Base-by-base conservation (phyloP, 140 eudicot species). In the Senecio squalidus region DNA sequence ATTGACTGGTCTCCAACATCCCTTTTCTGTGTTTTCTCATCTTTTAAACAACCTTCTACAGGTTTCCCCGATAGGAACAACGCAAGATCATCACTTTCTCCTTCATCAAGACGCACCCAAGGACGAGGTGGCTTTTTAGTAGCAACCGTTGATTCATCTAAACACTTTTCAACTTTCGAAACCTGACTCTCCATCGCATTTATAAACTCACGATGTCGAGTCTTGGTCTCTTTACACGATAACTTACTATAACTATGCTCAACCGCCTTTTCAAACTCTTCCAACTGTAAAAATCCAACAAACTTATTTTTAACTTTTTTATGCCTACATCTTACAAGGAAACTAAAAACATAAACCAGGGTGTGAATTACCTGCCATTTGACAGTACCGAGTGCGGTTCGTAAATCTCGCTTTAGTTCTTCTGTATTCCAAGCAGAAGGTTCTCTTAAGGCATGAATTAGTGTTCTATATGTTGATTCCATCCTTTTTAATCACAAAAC, bases 391-490 rank as follows among this genome's bases (percentile, higher is more conserved):
- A 83, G 94, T 34, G 94, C 77, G 16, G 86, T 81, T 2, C 74
- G 85, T 28, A 91, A 72, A 60, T 85, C 95, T 50, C 97, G 80
- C 16, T 76, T 76, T 51, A 89, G 84, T 33, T 79, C 98, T 7
- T 83, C 88, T 0, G 71, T 21, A 24, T 91, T 74, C 98, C 94
- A 86, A 2, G 69, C 60, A 27, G 83, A 70, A 10, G 81, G 45
- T 24, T 86, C 84, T 76, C 83, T 91, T 70, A 41, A 38, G 0
- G 98, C 79, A 50, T 86, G 94, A 51, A 91, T 17, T 73, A 94
- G 71, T 21, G 98, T 91, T 68, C 98, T 72, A 68, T 86, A 86
- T 21, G 91, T 78, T 9, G 98, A 90, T 72, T 90, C 95, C 97
- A 90, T 90, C 84, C 97, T 90, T 34, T n/a, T n/a, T n/a, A n/a